Base-by-base conservation (phyloP, 371 early-diverging fungal species). In the Mucor indicus region DNA sequence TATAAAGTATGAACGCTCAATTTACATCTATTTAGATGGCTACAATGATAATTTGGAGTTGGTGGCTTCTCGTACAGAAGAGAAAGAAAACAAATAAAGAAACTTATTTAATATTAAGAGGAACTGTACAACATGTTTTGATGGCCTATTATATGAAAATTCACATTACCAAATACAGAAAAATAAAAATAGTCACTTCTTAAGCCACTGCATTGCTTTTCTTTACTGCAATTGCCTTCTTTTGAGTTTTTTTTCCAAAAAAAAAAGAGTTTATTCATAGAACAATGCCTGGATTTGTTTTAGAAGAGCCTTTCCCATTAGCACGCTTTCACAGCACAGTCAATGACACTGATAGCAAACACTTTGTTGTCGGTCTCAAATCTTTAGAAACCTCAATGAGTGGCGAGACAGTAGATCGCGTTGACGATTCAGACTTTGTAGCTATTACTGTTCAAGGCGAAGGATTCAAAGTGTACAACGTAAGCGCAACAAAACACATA, bases 231-330 rank as follows among this genome's bases (percentile, higher is more conserved):
- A 24, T 31, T 44, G 23, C 23, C 6, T 27, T 44, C 10, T n/a
- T n/a, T n/a, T n/a, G n/a, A n/a, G n/a, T n/a, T n/a, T n/a, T n/a
- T n/a, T n/a, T n/a, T n/a, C n/a, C n/a, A n/a, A n/a, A n/a, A n/a
- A n/a, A n/a, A n/a, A n/a, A n/a, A n/a, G n/a, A n/a, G n/a, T n/a
- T n/a, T n/a, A n/a, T n/a, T n/a, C n/a, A n/a, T n/a, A n/a, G n/a
- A 13, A 38, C 24, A 16, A 82, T 82, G 83, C 73, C 80, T 24
- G 71, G 71, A 13, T 74, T 80, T 59, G 65, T 54, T 19, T 59
- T 82, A 24, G 80, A 82, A 65, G 83, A 82, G 52, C 74, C 79
- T 25, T 82, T 78, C 50, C 73, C 72, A 40, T 72, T 82, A 44
- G 76, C 79, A 44, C 67, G 70, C 25, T 82, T 79, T 43, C 74